A percentile compares a stretch with the other conserved stretches of the same genome.
These are phyloP conservation scores for Calonectria pseudoreteaudii DNA, from an alignment of 2,329 filamentous ascomycete genomes.

Conservation along the genomic window DNA sequence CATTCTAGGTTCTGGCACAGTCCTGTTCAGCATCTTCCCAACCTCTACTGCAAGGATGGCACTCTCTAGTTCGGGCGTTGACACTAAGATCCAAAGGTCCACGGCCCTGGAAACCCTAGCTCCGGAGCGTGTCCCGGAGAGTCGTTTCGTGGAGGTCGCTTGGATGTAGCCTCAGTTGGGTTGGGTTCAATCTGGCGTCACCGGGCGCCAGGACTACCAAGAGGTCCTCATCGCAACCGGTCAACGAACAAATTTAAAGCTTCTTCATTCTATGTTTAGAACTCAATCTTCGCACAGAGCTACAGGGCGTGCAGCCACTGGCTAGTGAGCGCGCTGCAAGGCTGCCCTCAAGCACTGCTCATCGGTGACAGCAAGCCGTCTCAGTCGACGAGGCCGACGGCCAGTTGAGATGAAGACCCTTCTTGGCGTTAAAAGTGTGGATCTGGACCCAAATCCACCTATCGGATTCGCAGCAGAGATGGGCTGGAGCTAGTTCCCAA, in stretches of 20 bases:
- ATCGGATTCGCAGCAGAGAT: conserved; percentile 35
- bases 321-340: conserved; percentile 11
- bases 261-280: conserved; percentile 8
- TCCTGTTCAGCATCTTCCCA: conserved; percentile 23
- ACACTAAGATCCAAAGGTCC: conserved; percentile 30
- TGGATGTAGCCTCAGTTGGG: conserved; percentile 30
- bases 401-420: conserved; percentile 40
- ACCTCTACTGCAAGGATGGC: conserved; percentile 14
- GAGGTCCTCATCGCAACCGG: background rate
- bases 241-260: conserved; percentile 8
- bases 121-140: conserved; percentile 31
- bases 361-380: conserved; percentile 24
- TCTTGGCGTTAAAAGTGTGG: conserved; percentile 39
- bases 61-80: conserved; percentile 15
- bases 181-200: conserved; percentile 29
- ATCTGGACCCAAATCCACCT: conserved; percentile 37
- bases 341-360: conserved; percentile 7
- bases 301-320: background rate
- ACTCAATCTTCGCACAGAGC: background rate
- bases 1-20: conserved; percentile 21
- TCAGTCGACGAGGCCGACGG: conserved; percentile 18
- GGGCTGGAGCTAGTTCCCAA: conserved; percentile 24
- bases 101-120: conserved; percentile 25
- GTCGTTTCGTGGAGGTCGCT: conserved; percentile 29
- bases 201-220: conserved; percentile 8